Evolutionary conservation across 2,329 filamentous ascomycete species (phyloP).

Genomic region (Geosmithia putterillii): DNA sequence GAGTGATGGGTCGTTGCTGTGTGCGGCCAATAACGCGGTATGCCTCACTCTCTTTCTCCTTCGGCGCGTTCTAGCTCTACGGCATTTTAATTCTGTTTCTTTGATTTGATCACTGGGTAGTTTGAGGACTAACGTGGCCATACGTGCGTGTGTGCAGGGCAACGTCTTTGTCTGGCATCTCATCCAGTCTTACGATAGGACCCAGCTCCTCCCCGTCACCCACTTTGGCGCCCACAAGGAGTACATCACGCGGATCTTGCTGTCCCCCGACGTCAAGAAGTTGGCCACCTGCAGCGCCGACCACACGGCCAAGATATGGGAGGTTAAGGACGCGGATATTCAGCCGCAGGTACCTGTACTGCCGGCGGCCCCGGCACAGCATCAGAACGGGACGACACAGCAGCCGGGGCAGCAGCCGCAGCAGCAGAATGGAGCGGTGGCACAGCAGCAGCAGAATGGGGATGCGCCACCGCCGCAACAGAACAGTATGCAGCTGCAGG

Average conservation of each 20-base stretch:
- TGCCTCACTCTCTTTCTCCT: constrained; percentile 9
- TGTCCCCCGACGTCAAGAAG: constrained; percentile 89
- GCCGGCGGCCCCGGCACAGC: no score
- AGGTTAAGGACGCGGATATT: constrained; percentile 60
- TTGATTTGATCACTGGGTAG: no score
- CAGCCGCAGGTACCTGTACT: no score
- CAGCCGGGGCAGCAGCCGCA: no score
- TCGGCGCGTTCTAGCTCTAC: no score
- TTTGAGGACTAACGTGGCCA: constrained; percentile 3
- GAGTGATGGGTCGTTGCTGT: constrained; percentile 83
- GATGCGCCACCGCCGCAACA: no score
- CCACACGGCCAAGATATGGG: constrained; percentile 93
- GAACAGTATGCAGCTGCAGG: no score
- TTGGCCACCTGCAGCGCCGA: constrained; percentile 89
- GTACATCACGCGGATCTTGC: constrained; percentile 82
- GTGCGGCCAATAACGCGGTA: constrained; percentile 85
- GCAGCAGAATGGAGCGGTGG: no score
- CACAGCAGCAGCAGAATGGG: no score
- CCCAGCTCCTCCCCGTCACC: constrained; percentile 73
- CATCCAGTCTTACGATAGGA: constrained; percentile 69
- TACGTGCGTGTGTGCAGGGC: constrained; percentile 40
- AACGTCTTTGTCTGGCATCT: constrained; percentile 97
- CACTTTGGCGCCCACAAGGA: constrained; percentile 85
- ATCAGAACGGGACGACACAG: no score
- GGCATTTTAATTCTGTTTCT: constrained; percentile 1